Base-by-base conservation (phyloP, 768 basidiomycete genomes). In the Rossbeevera mucosa region DNA sequence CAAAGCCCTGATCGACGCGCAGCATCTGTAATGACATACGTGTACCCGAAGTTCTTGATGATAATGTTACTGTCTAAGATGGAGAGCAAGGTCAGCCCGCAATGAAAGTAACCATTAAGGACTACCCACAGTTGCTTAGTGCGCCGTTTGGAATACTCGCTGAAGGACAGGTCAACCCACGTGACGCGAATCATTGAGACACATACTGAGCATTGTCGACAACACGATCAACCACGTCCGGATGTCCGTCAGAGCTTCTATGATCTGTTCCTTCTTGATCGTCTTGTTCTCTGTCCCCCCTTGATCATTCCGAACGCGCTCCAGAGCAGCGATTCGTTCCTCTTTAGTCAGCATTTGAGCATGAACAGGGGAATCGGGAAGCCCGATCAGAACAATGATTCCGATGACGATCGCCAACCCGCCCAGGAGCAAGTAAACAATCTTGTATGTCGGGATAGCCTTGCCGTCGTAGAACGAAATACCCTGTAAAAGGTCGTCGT, bases 101-200 rank as follows among this genome's bases (percentile, higher is more conserved):
- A 4, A 6, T 21, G 21, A 14, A 29, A 29, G 16, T 43, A 18
- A 46, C 8, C 3, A n/a, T 24, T 16, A n/a, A 22, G 11, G 5
- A 31, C 5, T 20, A n/a, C 68, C 78, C 54, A 83, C 82, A 84
- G 55, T 85, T 84, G 60, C 76, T 82, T 26, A 85, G 60, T 2
- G 64, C 83, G 18, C 84, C 83, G 58, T 83, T 85, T 0, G 84
- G 83, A 29, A 86, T 80, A 57, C 80, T 85, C 50, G 81, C 83
- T 86, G 41, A 36, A 42, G 47, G 16, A 44, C 36, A 28, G 25
- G 48, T 50, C 21, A 52, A 29, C n/a, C 51, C 22, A 29, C 7
- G 11, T 13, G n/a, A n/a, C 8, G 18, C 29, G 13, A 5, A 13
- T 1, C 14, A 25, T 33, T 30, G 24, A 28, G 3, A 42, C 12